Evolutionary conservation across 2,329 filamentous ascomycete genomes (phyloP), one percentile per base, ranked within the genome.

Genomic region (Phyllosticta ampelicida): DNA sequence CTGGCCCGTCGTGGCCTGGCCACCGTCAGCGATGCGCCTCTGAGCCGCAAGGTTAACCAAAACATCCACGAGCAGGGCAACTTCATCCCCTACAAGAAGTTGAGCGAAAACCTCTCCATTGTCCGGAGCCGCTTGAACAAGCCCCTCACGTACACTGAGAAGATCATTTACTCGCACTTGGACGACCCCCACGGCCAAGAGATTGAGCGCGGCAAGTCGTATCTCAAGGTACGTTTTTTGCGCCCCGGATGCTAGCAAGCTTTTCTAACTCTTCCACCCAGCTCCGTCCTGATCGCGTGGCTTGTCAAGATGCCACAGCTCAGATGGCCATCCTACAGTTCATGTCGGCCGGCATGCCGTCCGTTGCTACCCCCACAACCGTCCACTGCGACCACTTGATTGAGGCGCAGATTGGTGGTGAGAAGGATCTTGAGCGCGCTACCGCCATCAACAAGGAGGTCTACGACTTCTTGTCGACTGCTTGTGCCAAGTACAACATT

Each of bases 241-340:
- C 36, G 36, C 36, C 36, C 36, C 36, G 13, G 13, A 16, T 16
- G 6, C 16, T 6, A 5, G 36, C 11, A 44, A 44, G 36, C 36
- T 44, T 44, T 44, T 44, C 36, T 44, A 44, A 44, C 36, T 18
- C 36, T 44, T n/a, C 36, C 36, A 44, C 11, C 36, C 36, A 44
- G 81, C 86, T 99, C 66, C 89, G 94, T 65, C 94, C 94, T 60
- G 94, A 99, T 74, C 89, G 94, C 76, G 94, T 99, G 70, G 94
- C 94, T 75, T 97, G 94, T 82, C 94, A 99, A 81, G 94, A 99
- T 83, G 94, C 94, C 73, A 97, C 94, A 61, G 94, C 94, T 63
- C 94, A 99, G 83, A 99, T 99, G 94, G 94, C 94, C 64, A 96
- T 99, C 66, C 83, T 99, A 61, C 94, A 99, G 80, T 99, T 99